Conservation (phyloP, 78 protist genomes). For the Dictyostelium capitatum region DNA sequence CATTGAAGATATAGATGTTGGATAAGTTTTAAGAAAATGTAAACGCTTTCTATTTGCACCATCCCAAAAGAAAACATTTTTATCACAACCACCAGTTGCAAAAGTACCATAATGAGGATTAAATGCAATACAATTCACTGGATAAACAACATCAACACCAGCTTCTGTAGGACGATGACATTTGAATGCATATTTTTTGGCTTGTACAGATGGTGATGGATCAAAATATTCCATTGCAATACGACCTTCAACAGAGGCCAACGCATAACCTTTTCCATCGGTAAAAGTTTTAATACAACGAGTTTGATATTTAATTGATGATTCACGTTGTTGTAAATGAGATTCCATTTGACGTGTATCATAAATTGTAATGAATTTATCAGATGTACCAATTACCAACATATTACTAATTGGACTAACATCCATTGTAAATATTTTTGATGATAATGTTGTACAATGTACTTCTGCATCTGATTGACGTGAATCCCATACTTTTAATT, state of each 20-base stretch:
- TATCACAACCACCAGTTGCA: conserved; percentile 99
- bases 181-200: conserved; percentile 94
- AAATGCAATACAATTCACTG: conserved; percentile 96
- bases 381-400: conserved; percentile 88
- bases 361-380: conserved; percentile 80
- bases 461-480: conserved; percentile 37
- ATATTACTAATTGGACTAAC: neutral
- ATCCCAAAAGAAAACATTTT: conserved; percentile 95
- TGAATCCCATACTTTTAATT: conserved; percentile 91
- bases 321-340: conserved; percentile 90
- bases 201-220: conserved; percentile 49
- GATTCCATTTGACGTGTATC: conserved; percentile 82
- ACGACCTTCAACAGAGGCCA: conserved; percentile 94
- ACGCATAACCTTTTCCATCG: conserved; percentile 90
- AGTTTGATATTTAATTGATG: conserved; percentile 92
- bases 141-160: conserved; percentile 88
- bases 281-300: conserved; percentile 79
- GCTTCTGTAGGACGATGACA: conserved; percentile 91
- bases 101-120: conserved; percentile 94
- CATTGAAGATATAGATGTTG: conserved; percentile 87
- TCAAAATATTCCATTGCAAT: conserved; percentile 95
- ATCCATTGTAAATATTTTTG: conserved; percentile 79
- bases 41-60: conserved; percentile 87
- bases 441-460: neutral
- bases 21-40: conserved; percentile 72